Evolutionary conservation across 2,329 filamentous ascomycete species (phyloP).

Genomic region (Teratosphaeria nubilosa): DNA sequence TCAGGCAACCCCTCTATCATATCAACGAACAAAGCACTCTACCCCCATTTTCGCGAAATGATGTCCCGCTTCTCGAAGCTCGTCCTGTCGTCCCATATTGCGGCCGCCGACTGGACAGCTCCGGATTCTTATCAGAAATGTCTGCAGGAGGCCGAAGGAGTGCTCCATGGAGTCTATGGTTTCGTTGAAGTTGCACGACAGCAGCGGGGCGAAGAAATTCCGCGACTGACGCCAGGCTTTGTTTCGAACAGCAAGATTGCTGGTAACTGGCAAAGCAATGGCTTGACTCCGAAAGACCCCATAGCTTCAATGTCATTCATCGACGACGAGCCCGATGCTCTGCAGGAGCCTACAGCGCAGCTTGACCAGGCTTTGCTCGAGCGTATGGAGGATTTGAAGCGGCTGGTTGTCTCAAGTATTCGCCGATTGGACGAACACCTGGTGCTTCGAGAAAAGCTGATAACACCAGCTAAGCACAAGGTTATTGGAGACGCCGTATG

Average conservation of each 20-base stretch:
- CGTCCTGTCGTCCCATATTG: conserved; percentile 94
- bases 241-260: conserved; percentile 74
- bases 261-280: conserved; percentile 74
- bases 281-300: conserved; percentile 52
- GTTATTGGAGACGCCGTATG: conserved; percentile 75
- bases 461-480: conserved; percentile 69
- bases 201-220: conserved; percentile 86
- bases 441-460: conserved; percentile 65
- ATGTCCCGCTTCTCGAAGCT: conserved; percentile 99
- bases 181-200: conserved; percentile 93
- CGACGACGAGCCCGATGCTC: conserved; percentile 73
- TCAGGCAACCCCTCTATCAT: conserved; percentile 99
- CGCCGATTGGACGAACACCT: conserved; percentile 81
- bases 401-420: conserved; percentile 74
- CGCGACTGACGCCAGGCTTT: conserved; percentile 86
- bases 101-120: conserved; percentile 89
- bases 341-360: conserved; percentile 58
- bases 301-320: conserved; percentile 60
- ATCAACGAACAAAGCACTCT: conserved; percentile 91
- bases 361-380: conserved; percentile 72
- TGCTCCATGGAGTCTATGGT: conserved; percentile 84
- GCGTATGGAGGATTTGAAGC: conserved; percentile 74
- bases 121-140: conserved; percentile 92
- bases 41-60: conserved; percentile 96
- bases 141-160: conserved; percentile 91